A percentile compares a stretch with the other conserved stretches of the same genome.
These are phyloP conservation scores for Vigna nakashimae DNA, from an alignment of 306 rosid species.

Conservation along the genomic window DNA sequence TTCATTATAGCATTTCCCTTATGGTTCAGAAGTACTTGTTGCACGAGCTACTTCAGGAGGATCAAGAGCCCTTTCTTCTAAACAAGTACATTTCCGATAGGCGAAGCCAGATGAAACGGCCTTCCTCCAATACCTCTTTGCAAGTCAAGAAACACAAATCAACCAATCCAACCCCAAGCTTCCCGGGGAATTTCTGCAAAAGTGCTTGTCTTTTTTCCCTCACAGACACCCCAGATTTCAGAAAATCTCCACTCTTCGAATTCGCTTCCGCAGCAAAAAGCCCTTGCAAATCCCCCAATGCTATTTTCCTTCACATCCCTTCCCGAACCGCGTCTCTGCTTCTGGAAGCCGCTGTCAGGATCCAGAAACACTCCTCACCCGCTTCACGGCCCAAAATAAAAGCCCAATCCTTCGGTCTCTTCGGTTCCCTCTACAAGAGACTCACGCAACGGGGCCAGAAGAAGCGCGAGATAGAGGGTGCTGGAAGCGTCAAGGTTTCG, in stretches of 20 bases:
- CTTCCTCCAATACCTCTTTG: constrained; percentile 40
- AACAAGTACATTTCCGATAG: constrained; percentile 68
- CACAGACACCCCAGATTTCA: constrained; percentile 64
- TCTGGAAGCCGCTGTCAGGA: constrained; percentile 85
- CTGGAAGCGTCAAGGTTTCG: constrained; percentile 40
- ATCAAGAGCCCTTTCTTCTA: constrained; percentile 73
- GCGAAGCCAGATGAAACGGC: constrained; percentile 53
- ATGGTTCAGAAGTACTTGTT: constrained; percentile 63
- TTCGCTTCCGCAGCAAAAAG: constrained; percentile 69
- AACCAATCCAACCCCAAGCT: constrained; percentile 34
- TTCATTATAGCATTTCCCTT: neutral
- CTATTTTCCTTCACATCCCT: constrained; percentile 80
- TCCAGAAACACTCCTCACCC: constrained; percentile 71
- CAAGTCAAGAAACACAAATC: constrained; percentile 55
- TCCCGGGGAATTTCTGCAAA: constrained; percentile 55
- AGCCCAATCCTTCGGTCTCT: constrained; percentile 55
- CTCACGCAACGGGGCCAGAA: constrained; percentile 51
- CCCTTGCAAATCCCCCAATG: constrained; percentile 73
- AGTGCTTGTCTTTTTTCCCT: constrained; percentile 75
- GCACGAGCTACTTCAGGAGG: constrained; percentile 65
- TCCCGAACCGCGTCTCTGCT: constrained; percentile 77
- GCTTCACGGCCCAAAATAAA: constrained; percentile 41
- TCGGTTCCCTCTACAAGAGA: constrained; percentile 78
- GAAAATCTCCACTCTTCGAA: constrained; percentile 78
- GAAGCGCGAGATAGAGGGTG: constrained; percentile 50